Base-by-base conservation (phyloP, 2,329 filamentous ascomycete genomes). In the Penicillium sp. region DNA sequence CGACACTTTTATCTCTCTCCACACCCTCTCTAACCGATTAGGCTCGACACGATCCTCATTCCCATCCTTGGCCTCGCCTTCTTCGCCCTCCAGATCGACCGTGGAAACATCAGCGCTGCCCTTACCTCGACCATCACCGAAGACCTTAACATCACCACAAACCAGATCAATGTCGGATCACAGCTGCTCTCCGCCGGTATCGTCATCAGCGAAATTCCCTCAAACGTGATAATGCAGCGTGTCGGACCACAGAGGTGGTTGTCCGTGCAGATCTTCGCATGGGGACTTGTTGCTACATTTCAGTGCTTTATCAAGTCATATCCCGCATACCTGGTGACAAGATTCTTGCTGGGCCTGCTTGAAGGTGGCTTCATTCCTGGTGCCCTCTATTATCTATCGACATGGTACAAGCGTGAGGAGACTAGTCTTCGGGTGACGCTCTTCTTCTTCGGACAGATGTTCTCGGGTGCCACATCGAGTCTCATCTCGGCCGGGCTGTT, bases 311-410 rank as follows among this genome's bases (percentile, higher is more conserved):
- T 84, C 56, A 75, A 76, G 41, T 79, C 75, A 44, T 83, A 84
- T 46, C 78, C 76, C 1, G 78, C 78, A 3, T 86, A 81, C 66
- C 72, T 86, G 38, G 78, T 76, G 0, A 83, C 83, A 0, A 78
- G 85, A 0, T 78, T 86, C 57, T 70, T 86, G 0, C 78, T 87
- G 1, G 84, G 84, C 1, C 73, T 86, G 11, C 81, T 80, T 2
- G 85, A 87, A 69, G 82, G 82, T 0, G 85, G 85, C 2, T 86
- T 85, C 65, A 86, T 86, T 58, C 84, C 85, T 1, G 84, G 72
- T n/a, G 73, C 72, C n/a, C 59, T 75, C 4, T 75, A 75, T 50
- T 74, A 83, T 2, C 72, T 86, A 1, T 84, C 83, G 0, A 83
- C 81, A 0, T 86, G 84, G 84, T 86, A 86, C 69, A 85, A 82